phyloP scores from a whole-genome alignment of 306 rosid species.

The Corylus americana region DNA sequence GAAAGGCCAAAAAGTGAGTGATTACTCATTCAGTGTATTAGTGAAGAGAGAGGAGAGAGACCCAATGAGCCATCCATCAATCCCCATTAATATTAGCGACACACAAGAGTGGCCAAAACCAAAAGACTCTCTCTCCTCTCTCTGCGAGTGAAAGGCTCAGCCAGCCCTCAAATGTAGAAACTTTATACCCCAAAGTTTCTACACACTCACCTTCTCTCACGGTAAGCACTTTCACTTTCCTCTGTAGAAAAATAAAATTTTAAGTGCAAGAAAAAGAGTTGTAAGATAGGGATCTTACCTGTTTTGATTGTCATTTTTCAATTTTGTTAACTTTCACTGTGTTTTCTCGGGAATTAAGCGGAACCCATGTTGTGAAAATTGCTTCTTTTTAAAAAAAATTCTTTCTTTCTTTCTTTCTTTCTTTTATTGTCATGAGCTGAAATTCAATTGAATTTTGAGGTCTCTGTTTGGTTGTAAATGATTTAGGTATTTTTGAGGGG shows the following conservation, averaged over 20 bases:
- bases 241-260: conserved; percentile 1
- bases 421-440: background rate
- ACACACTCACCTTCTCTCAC: conserved; percentile 29
- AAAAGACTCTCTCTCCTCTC: background rate
- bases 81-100: conserved; percentile 7
- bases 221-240: conserved; percentile 40
- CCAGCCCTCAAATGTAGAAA: conserved; percentile 57
- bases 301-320: conserved; percentile 9
- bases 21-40: background rate
- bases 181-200: conserved; percentile 23
- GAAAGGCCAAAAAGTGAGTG: conserved; percentile 14
- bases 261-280: background rate
- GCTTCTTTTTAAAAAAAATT: background rate
- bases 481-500: conserved; percentile 47
- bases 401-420: background rate
- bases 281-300: conserved; percentile 44
- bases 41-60: conserved; percentile 13
- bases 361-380: background rate
- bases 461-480: conserved; percentile 20
- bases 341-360: conserved; percentile 15
- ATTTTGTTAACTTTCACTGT: conserved; percentile 9
- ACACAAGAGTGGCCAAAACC: background rate
- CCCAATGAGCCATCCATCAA: background rate
- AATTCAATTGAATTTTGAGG: background rate
- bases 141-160: conserved; percentile 12